These are phyloP conservation scores for Suillus variegatus DNA, from an alignment of 768 basidiomycete genomes.

Conservation along the genomic window DNA sequence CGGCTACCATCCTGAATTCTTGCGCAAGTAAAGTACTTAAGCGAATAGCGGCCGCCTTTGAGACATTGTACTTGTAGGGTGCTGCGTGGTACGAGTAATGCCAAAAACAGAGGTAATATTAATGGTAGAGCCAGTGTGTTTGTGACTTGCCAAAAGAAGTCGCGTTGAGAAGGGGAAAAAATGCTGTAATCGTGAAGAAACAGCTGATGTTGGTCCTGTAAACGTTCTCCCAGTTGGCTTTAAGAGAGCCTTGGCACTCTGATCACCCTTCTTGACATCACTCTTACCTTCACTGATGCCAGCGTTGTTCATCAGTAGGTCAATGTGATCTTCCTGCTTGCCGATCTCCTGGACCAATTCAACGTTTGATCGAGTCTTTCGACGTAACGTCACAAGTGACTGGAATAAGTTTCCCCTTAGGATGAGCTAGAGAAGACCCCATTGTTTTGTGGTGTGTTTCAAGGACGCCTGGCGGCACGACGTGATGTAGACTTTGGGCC, in stretches of 20 bases:
- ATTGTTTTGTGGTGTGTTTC: slow-evolving; percentile 23
- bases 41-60: slow-evolving; percentile 40
- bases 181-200: slow-evolving; percentile 46
- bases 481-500: no score
- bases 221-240: slow-evolving; percentile 28
- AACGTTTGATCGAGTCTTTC: slow-evolving; percentile 15
- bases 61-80: slow-evolving; percentile 46
- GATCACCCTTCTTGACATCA: slow-evolving; percentile 28
- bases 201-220: slow-evolving; percentile 29
- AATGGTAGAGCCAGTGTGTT: slow-evolving; percentile 40
- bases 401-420: slow-evolving; percentile 31
- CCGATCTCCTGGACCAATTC: slow-evolving; percentile 33
- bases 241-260: slow-evolving; percentile 27
- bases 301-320: slow-evolving; percentile 77
- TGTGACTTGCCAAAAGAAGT: slow-evolving; percentile 25
- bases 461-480: slow-evolving; percentile 31
- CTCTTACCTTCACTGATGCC: slow-evolving; percentile 45
- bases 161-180: slow-evolving; percentile 43
- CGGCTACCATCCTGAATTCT: slow-evolving; percentile 31
- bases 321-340: slow-evolving; percentile 44
- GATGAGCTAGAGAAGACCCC: slow-evolving; percentile 28
- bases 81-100: slow-evolving; percentile 40
- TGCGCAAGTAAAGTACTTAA: slow-evolving; percentile 35
- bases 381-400: slow-evolving; percentile 27
- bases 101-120: slow-evolving; percentile 45